phyloP scores from a whole-genome alignment of 176 grass and related monocot species.

The Oryza glaberrima region DNA sequence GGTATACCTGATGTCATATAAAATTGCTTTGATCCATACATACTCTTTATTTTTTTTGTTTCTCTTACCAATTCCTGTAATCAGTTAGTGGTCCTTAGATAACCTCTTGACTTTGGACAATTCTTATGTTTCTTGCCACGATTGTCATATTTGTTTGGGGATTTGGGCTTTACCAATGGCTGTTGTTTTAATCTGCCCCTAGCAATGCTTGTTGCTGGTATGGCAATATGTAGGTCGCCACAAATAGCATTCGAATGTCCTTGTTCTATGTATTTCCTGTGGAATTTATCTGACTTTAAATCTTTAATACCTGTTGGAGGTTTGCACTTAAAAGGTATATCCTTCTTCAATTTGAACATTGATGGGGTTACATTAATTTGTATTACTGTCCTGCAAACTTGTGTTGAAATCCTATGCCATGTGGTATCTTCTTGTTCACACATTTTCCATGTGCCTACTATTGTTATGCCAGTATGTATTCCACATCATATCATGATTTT shows the following conservation, averaged over 20 bases:
- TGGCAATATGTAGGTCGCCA: not conserved
- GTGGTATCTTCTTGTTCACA: conserved; percentile 1
- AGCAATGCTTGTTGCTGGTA: conserved; percentile 38
- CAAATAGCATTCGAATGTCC: not conserved
- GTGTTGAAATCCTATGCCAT: not conserved
- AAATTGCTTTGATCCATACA: conserved; percentile 11
- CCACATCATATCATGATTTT: not conserved
- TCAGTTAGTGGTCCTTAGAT: not conserved
- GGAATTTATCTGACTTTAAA: not conserved
- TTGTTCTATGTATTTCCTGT: conserved; percentile 20
- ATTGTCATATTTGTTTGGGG: conserved; percentile 11
- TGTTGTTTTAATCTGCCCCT: not conserved
- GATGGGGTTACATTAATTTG: not conserved
- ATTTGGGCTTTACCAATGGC: not conserved
- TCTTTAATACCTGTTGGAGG: not conserved
- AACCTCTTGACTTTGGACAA: conserved; percentile 15
- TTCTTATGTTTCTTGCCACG: not conserved
- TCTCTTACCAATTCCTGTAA: conserved; percentile 5
- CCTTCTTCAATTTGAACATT: not conserved
- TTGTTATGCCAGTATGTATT: not conserved
- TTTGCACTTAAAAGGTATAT: conserved; percentile 7
- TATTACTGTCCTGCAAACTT: not conserved
- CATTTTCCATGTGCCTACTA: conserved; percentile 24
- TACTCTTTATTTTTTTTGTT: conserved; percentile 1
- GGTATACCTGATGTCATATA: conserved; percentile 47